phyloP scores from a whole-genome alignment of 2,329 filamentous ascomycete genomes.

The Stagonosporopsis cucurbitacearum region DNA sequence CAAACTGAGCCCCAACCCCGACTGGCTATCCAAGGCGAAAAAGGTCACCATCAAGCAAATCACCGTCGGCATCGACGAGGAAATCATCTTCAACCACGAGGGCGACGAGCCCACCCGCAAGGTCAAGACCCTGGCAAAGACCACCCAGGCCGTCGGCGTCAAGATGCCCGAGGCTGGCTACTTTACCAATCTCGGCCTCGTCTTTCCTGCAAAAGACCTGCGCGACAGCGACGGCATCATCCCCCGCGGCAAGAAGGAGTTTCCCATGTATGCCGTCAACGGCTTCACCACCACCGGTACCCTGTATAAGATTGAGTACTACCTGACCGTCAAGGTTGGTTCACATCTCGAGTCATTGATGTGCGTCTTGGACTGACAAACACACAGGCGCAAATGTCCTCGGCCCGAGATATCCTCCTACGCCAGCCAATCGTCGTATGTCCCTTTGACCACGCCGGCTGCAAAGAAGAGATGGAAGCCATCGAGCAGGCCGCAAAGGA shows the following conservation, averaged over 20 bases:
- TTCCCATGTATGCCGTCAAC: slow-evolving; percentile 85
- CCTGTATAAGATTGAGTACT: slow-evolving; percentile 98
- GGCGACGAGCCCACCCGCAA: slow-evolving; percentile 94
- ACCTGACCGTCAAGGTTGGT: slow-evolving; percentile 85
- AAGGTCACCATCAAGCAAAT: slow-evolving; percentile 94
- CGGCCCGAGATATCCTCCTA: slow-evolving; percentile 84
- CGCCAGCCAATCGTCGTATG: slow-evolving; percentile 95
- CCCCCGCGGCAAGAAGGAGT: slow-evolving; percentile 81
- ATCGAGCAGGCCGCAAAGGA: slow-evolving; percentile 97
- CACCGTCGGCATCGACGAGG: slow-evolving; percentile 91
- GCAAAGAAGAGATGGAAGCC: slow-evolving; percentile 98
- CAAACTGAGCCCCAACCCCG: slow-evolving; percentile 87
- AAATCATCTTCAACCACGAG: slow-evolving; percentile 98
- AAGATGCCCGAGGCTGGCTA: slow-evolving; percentile 92
- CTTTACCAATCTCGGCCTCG: slow-evolving; percentile 87
- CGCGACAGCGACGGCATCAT: slow-evolving; percentile 87
- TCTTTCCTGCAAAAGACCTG: slow-evolving; percentile 89
- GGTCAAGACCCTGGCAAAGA: slow-evolving; percentile 83
- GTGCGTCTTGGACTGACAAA: not conserved
- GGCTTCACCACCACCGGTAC: slow-evolving; percentile 94
- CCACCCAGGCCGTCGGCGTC: slow-evolving; percentile 79
- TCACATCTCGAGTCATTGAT: not conserved
- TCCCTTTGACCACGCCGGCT: slow-evolving; percentile 91
- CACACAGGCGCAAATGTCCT: slow-evolving; percentile 84
- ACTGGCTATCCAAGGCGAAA: slow-evolving; percentile 89